Evolutionary conservation across 2,329 filamentous ascomycete species (phyloP), one percentile per base, ranked within the genome.

Genomic region (Ophiocordyceps polyrhachis-furcata): DNA sequence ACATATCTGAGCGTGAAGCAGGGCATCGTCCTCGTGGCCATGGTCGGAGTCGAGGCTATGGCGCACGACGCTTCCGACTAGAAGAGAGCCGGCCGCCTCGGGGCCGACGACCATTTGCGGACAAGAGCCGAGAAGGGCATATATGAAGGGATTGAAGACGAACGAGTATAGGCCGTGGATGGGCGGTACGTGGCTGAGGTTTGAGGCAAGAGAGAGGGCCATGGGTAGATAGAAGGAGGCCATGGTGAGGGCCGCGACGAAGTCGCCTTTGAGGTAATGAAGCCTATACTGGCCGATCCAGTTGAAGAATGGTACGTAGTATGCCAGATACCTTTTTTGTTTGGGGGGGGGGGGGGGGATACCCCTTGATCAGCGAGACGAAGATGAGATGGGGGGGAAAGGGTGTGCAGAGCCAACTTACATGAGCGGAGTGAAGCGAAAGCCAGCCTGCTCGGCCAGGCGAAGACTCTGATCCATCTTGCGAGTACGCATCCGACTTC

Each of bases 181-280:
- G 0, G 91, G 83, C 9, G 89, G 87, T 2, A 95, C 78, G 58
- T 96, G 91, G 6, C 83, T 87, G 40, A 98, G 77, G 57, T 96
- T 96, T 38, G 85, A 79, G 45, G 91, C 87, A 50, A 93, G 81
- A 0, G 91, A 96, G 14, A 98, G 73, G 0, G 87, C 83, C 88
- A 98, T 95, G 44, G 91, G 91, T 35, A 98, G 82, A 61, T 98
- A 98, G 66, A 98, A 91, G 23, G 88, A 94, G n/a, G 89, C 85
- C 67, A 98, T 81, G n/a, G 91, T 96, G 49, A 96, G 61, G 43
- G 89, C 88, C 9, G 89, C 82, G 14, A 93, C 69, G 17, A 96
- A 65, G 61, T 98, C 91, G 42, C 91, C 91, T 53, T 81, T 76
- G 42, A 96, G 62, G 62, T 84, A 94, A 4, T 76, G 74, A 72